A percentile compares a stretch with the other conserved stretches of the same genome.
These are phyloP conservation scores for Agaricales sp. DNA, from an alignment of 1,284 basidiomycete species.

Conservation along the genomic window DNA sequence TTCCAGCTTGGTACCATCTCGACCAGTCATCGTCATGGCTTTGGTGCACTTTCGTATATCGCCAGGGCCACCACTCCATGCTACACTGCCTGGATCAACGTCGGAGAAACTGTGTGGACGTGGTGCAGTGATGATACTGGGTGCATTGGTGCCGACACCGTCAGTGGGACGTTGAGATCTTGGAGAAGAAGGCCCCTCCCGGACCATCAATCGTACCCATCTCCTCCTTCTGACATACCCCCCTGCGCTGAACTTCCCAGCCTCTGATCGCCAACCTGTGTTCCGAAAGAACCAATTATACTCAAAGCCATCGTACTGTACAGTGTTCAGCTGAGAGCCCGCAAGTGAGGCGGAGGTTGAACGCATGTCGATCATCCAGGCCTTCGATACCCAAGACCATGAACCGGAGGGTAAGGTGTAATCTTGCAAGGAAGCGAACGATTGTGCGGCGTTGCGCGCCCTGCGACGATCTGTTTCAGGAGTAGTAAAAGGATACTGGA, in stretches of 20 bases:
- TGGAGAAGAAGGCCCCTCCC: not conserved
- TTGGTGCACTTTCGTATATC: constrained; percentile 53
- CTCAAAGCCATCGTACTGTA: constrained; percentile 75
- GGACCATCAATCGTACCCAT: constrained; percentile 75
- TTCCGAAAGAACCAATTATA: constrained; percentile 69
- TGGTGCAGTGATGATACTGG: not conserved
- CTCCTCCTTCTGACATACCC: constrained; percentile 66
- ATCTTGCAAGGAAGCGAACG: constrained; percentile 39
- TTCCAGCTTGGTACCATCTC: constrained; percentile 64
- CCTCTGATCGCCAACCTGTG: constrained; percentile 50
- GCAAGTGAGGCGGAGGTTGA: constrained; percentile 29
- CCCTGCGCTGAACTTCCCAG: constrained; percentile 47
- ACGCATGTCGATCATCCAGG: constrained; percentile 84
- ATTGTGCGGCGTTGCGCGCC: constrained; percentile 33
- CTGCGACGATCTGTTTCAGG: constrained; percentile 22
- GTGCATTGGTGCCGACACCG: not conserved
- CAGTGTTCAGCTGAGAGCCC: constrained; percentile 34
- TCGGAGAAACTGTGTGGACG: constrained; percentile 9
- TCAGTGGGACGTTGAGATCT: not conserved
- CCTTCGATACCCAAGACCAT: constrained; percentile 69
- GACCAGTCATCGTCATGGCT: constrained; percentile 40
- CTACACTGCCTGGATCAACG: constrained; percentile 20
- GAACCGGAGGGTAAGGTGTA: constrained; percentile 74
- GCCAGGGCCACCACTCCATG: constrained; percentile 31
- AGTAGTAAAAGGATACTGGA: constrained; percentile 23